Conservation (phyloP, 2,329 filamentous ascomycete species). For the Stemphylium lycopersici region DNA sequence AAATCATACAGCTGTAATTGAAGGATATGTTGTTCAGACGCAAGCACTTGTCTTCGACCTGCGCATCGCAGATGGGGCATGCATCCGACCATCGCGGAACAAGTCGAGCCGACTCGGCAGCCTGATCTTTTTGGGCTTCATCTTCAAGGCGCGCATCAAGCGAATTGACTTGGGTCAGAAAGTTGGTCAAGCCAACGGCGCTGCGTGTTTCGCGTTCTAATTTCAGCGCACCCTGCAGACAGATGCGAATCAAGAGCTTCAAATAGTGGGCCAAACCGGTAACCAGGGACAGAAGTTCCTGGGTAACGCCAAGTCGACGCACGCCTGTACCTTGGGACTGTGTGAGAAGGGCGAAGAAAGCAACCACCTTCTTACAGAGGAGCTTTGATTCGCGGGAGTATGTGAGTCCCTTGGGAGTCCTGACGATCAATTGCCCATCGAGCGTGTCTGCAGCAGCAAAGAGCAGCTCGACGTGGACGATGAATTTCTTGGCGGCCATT, state of each 20-base stretch:
- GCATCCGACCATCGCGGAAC: conserved; percentile 68
- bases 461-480: conserved; percentile 91
- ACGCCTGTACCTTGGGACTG: conserved; percentile 93
- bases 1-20: conserved; percentile 79
- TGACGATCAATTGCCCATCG: conserved; percentile 71
- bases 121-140: conserved; percentile 48
- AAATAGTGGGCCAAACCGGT: conserved; percentile 96
- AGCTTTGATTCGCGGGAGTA: conserved; percentile 97
- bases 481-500: conserved; percentile 93
- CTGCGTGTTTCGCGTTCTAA: conserved; percentile 83
- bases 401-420: conserved; percentile 80
- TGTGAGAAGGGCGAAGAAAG: conserved; percentile 93
- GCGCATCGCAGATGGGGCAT: conserved; percentile 78
- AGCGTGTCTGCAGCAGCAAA: conserved; percentile 88
- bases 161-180: conserved; percentile 81
- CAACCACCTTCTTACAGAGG: conserved; percentile 99
- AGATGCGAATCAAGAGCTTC: conserved; percentile 96
- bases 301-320: conserved; percentile 90
- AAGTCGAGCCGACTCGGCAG: conserved; percentile 50
- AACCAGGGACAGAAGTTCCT: conserved; percentile 96
- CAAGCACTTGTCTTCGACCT: conserved; percentile 93
- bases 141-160: conserved; percentile 64
- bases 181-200: conserved; percentile 77
- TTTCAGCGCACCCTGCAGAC: conserved; percentile 88
- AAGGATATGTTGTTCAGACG: conserved; percentile 76